Percentiles rank a stretch among this genome's conserved stretches.
These are phyloP conservation scores for Plantago major DNA, from an alignment of 257 asterid species.

Conservation along the genomic window DNA sequence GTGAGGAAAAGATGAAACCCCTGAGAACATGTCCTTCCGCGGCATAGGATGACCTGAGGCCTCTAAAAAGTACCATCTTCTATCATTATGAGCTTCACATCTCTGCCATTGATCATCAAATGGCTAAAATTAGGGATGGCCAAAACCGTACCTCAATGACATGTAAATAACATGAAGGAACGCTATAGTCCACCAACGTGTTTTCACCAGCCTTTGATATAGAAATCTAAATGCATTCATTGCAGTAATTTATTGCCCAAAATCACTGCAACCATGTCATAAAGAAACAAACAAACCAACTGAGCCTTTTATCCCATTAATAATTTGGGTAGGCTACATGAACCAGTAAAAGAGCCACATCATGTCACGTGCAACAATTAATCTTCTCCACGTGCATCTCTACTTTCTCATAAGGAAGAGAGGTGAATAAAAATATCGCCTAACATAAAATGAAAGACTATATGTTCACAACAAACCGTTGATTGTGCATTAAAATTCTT, in stretches of 20 bases:
- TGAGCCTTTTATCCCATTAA: no score
- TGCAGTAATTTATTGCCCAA: background rate
- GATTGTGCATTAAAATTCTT: slow-evolving; percentile 4
- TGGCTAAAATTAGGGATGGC: no score
- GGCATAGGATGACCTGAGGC: slow-evolving; percentile 24
- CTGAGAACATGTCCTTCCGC: slow-evolving; percentile 31
- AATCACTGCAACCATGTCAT: background rate
- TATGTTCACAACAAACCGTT: background rate
- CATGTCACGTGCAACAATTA: no score
- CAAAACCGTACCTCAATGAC: background rate
- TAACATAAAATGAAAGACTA: no score
- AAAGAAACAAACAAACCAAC: background rate
- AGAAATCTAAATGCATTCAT: background rate
- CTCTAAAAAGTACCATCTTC: slow-evolving; percentile 35
- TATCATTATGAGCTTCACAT: slow-evolving; percentile 44
- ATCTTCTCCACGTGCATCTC: no score
- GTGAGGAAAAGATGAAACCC: slow-evolving; percentile 23
- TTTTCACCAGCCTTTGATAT: background rate
- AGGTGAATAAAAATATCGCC: no score
- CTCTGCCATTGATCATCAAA: slow-evolving; percentile 32
- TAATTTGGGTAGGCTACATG: no score
- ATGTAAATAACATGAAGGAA: background rate
- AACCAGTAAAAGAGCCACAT: no score
- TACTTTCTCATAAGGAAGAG: no score
- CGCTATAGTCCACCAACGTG: background rate